Percentiles rank a stretch among this genome's conserved stretches.
phyloP scores from a whole-genome alignment of 352 stramenopile genomes.

The Thraustochytrium sp. region DNA sequence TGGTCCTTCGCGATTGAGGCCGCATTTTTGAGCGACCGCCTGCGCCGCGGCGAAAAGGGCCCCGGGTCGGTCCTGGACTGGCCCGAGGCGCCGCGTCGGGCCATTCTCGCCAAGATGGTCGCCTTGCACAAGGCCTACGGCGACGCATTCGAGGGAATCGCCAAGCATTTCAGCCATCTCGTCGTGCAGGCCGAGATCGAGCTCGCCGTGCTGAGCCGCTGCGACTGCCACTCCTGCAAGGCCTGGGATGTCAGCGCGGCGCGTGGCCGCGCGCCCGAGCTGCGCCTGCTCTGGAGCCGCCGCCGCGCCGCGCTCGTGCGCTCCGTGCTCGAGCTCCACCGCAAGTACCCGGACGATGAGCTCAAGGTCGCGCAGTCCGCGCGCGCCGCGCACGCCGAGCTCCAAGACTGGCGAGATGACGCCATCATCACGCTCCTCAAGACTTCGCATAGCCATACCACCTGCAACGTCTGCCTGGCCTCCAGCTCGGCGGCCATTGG shows the following conservation, averaged over 20 bases:
- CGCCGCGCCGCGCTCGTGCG: not conserved
- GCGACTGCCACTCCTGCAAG: not conserved
- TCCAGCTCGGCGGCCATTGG: not conserved
- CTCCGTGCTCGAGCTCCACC: not conserved
- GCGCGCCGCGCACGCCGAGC: not conserved
- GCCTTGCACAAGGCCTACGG: not conserved
- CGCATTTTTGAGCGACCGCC: not conserved
- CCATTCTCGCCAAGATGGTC: not conserved
- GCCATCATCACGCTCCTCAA: not conserved
- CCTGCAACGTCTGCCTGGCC: not conserved
- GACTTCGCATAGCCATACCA: not conserved
- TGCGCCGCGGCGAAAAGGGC: not conserved
- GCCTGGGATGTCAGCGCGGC: not conserved
- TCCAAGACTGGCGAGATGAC: not conserved
- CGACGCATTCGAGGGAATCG: not conserved
- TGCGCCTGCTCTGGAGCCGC: not conserved
- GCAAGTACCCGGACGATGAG: not conserved
- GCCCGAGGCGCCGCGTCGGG: not conserved
- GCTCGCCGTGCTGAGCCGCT: not conserved
- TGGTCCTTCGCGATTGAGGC: not conserved
- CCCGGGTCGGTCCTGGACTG: constrained; percentile 6
- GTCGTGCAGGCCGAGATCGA: not conserved
- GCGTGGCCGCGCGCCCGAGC: not conserved
- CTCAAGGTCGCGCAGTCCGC: not conserved
- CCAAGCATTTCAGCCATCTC: not conserved